Base-by-base conservation (phyloP, 1,139 yeast species). In the Lodderomyces oxycetoniae region DNA sequence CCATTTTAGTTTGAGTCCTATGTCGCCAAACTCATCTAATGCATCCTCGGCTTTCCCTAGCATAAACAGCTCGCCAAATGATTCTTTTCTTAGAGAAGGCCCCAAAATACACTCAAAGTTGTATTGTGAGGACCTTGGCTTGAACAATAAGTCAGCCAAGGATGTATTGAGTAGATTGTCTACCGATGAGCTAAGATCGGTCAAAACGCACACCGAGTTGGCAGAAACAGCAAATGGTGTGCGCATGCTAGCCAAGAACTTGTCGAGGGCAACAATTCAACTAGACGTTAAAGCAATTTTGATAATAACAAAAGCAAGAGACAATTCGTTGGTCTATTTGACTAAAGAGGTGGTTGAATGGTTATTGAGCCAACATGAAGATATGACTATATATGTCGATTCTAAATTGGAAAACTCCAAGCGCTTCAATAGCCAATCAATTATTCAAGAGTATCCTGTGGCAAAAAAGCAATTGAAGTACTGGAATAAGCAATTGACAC, bases 181-280 rank as follows among this genome's bases (percentile, higher is more conserved):
- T 32, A 49, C 52, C 19, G 71, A 64, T 28, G 71, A 67, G 30
- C 49, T 73, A 30, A 59, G 67, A 37, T 55, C 63, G 29, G 81
- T 77, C 20, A 72, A 71, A 40, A 77, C 86, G 1, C 91, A 83
- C 54, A 77, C 84, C 6, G 83, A 81, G 49, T 60, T 80, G 47
- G 86, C 91, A 3, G 84, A 86, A 48, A 84, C 95, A 2, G 95
- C 94, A 3, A 84, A 86, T 47, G 93, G 91, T 2, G 94, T 86
- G 2, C 67, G 95, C 31, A 73, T 82, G 65, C 64, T 86, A 41
- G 87, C 91, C 14, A 79, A 80, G 44, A 84, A 82, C 52, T 63
- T 86, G 28, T 74, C 82, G 31, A 74, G 77, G 46, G 88, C 94
- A 4, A 79, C 85, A 3, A 80, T 86, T 26, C 80, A 79, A 44